A percentile compares a stretch with the other conserved stretches of the same genome.
phyloP scores from a whole-genome alignment of 345 rosid genomes.

The Eucalyptus regnans region DNA sequence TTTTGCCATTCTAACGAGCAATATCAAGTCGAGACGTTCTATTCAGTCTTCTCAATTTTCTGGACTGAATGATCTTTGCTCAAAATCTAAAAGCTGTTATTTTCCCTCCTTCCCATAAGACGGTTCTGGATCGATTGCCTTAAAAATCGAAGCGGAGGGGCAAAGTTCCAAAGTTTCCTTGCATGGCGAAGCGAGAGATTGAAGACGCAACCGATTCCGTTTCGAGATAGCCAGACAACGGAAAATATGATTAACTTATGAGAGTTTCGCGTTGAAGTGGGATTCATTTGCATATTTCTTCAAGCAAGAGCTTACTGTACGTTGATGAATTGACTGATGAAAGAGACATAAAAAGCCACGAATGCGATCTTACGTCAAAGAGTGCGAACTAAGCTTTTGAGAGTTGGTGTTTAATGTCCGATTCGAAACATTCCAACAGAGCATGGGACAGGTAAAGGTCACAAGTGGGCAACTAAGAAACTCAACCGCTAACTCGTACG shows the following conservation, averaged over 20 bases:
- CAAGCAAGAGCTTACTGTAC: neutral
- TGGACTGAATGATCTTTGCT: neutral
- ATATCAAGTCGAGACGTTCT: neutral
- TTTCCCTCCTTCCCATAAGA: neutral
- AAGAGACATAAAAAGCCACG: neutral
- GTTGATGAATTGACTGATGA: neutral
- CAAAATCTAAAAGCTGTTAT: neutral
- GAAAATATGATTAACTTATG: neutral
- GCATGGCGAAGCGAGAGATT: neutral
- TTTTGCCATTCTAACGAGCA: neutral
- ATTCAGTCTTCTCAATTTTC: neutral
- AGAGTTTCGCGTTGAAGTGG: neutral
- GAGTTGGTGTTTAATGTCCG: neutral
- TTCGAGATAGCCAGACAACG: neutral
- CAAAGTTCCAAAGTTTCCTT: neutral
- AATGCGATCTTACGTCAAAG: neutral
- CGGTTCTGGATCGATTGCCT: neutral
- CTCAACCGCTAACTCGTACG: neutral
- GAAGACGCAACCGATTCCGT: neutral
- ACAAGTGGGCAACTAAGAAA: neutral
- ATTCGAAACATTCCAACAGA: neutral
- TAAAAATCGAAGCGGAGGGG: neutral
- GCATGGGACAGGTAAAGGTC: neutral
- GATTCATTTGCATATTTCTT: neutral
- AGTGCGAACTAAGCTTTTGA: neutral